Base-by-base conservation (phyloP, 2,329 filamentous ascomycete species). In the Ophiocordyceps camponoti-floridani region DNA sequence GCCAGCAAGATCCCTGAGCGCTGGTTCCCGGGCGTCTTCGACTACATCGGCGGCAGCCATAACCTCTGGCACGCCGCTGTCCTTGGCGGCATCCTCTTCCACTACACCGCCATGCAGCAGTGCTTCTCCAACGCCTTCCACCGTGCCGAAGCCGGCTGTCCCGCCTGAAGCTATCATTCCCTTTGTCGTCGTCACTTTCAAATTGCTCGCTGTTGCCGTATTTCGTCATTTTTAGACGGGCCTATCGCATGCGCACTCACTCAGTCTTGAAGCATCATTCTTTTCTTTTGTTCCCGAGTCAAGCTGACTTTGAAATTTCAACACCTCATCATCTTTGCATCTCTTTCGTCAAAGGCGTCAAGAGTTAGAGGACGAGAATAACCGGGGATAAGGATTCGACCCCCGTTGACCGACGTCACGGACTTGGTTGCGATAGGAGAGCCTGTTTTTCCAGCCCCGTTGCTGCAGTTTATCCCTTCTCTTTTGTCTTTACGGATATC, bases 11-110 rank as follows among this genome's bases (percentile, higher is more conserved):
- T 94, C 1, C 91, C 91, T 2, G 91, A 98, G 67, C 73, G 88
- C 49, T 98, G 87, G 83, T 82, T 73, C 53, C 91, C 91, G 0
- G 91, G 91, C 43, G 77, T 82, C 58, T 98, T 98, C 54, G 91
- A 98, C 62, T 96, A 96, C 59, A 73, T 93, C 38, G 91, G 91
- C 37, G 88, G 86, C 41, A 93, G 85, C 60, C 91, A 98, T 65
- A 98, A 98, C 62, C 78, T 98, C 47, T 98, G 91, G 91, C 91
- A 98, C 62, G 64, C 94, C 31, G 91, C 91, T 8, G 91, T 98
- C 11, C 68, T 98, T 27, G 86, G 88, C 14, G 91, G 91, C 11
- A 98, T 98, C 47, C 63, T 96, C n/a, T 96, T 94, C 60, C 91
- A 98, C 62, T 98, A 96, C 64, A 73, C 75, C 19, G 91, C 91